These are phyloP conservation scores for Xylaria sp. DNA, from an alignment of 2,329 filamentous ascomycete genomes.

Conservation along the genomic window DNA sequence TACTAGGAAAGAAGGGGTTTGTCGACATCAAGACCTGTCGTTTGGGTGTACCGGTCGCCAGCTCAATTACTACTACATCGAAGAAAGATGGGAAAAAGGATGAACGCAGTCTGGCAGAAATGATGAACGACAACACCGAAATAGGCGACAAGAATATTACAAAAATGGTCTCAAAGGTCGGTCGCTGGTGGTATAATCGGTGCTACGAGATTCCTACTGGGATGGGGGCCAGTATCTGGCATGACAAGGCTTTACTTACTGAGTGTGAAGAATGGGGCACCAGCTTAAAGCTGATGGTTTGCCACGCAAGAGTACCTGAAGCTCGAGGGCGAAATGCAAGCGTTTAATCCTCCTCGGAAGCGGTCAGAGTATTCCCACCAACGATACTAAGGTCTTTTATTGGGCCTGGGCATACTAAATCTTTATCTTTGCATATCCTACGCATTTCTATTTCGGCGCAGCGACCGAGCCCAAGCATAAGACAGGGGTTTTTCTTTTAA, in stretches of 20 bases:
- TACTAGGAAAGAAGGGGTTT: constrained; percentile 77
- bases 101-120: constrained; percentile 72
- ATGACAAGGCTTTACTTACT: constrained; percentile 75
- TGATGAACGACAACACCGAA: constrained; percentile 76
- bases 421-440: constrained; percentile 13
- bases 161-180: constrained; percentile 90
- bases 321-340: constrained; percentile 58
- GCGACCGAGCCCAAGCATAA: constrained; percentile 10
- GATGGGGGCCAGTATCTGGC: constrained; percentile 77
- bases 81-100: constrained; percentile 54
- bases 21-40: constrained; percentile 78
- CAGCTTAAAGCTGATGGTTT: constrained; percentile 90
- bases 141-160: constrained; percentile 86
- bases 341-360: constrained; percentile 52
- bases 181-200: constrained; percentile 94
- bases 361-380: neutral
- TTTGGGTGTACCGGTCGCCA: constrained; percentile 80
- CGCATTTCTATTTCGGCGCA: constrained; percentile 14
- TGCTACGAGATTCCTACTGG: constrained; percentile 82
- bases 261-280: constrained; percentile 91
- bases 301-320: constrained; percentile 85
- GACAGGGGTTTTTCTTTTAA: constrained; percentile 27
- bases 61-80: constrained; percentile 53
- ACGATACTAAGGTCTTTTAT: neutral
- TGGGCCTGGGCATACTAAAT: neutral